Evolutionary conservation across 495 filamentous ascomycete species (phyloP).

Genomic region (Alectoria sarmentosa): DNA sequence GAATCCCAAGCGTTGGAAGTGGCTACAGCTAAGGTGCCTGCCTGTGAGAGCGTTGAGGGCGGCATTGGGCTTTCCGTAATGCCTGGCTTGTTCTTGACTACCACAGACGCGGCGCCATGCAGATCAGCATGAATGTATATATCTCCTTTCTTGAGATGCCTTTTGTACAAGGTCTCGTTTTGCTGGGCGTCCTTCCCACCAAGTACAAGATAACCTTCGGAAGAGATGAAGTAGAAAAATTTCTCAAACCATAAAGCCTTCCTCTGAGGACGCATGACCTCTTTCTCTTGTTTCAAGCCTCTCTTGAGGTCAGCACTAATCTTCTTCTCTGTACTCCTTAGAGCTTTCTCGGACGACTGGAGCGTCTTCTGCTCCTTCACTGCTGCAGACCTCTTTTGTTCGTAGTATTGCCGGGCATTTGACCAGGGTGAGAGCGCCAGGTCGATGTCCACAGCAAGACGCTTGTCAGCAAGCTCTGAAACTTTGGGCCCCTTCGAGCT

Average conservation of each 20-base stretch:
- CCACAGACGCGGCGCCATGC: slow-evolving; percentile 69
- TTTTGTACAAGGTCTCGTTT: slow-evolving; percentile 80
- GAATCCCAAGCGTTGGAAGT: slow-evolving; percentile 90
- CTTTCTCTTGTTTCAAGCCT: slow-evolving; percentile 85
- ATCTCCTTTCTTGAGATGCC: slow-evolving; percentile 80
- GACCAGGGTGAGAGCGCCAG: slow-evolving; percentile 74
- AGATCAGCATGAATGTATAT: slow-evolving; percentile 88
- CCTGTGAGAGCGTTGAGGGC: slow-evolving; percentile 84
- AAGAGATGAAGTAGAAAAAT: slow-evolving; percentile 89
- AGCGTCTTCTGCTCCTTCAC: slow-evolving; percentile 81
- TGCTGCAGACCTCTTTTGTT: slow-evolving; percentile 73
- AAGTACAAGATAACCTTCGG: slow-evolving; percentile 89
- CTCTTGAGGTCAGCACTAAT: slow-evolving; percentile 78
- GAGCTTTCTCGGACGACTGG: slow-evolving; percentile 71
- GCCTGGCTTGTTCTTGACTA: slow-evolving; percentile 76
- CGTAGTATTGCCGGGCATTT: slow-evolving; percentile 88
- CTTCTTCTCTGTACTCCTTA: slow-evolving; percentile 87
- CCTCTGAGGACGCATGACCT: slow-evolving; percentile 72
- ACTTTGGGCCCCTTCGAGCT: slow-evolving; percentile 30
- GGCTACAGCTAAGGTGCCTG: slow-evolving; percentile 73
- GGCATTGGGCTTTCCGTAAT: slow-evolving; percentile 78
- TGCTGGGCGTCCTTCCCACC: slow-evolving; percentile 83
- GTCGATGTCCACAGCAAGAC: slow-evolving; percentile 73
- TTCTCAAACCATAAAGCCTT: slow-evolving; percentile 94
- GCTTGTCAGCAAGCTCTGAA: slow-evolving; percentile 37